Percentiles rank a stretch among this genome's conserved stretches.
Conservation (phyloP, 2,329 filamentous ascomycete species). For the Trichoderma arundinaceum region DNA sequence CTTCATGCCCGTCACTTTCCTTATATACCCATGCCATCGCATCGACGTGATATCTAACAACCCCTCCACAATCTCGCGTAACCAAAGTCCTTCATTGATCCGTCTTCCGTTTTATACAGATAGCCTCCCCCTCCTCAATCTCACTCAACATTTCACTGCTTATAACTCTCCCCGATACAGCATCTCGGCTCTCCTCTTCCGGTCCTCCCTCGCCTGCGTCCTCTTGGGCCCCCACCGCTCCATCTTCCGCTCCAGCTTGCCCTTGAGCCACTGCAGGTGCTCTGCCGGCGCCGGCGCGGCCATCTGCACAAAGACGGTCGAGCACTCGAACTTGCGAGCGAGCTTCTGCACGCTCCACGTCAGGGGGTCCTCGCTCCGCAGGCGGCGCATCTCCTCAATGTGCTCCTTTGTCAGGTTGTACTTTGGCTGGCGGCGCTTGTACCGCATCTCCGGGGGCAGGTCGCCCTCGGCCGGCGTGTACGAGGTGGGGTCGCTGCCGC, state of each 20-base stretch:
- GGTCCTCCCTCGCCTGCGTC: slow-evolving; percentile 60
- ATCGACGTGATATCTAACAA: not conserved
- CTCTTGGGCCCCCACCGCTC: slow-evolving; percentile 64
- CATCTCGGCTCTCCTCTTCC: slow-evolving; percentile 59
- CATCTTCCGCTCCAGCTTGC: slow-evolving; percentile 55
- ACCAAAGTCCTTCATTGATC: not conserved
- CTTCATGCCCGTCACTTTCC: not conserved
- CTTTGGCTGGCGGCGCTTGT: slow-evolving; percentile 45
- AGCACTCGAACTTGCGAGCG: slow-evolving; percentile 62
- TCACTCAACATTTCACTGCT: not conserved
- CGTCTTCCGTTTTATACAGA: not conserved
- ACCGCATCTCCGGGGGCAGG: slow-evolving; percentile 46
- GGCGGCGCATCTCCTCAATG: slow-evolving; percentile 64
- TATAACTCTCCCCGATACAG: slow-evolving; percentile 59
- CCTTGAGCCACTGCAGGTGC: slow-evolving; percentile 54
- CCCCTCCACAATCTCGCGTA: too few relatives aligned
- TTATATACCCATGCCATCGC: not conserved
- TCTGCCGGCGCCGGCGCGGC: slow-evolving; percentile 56
- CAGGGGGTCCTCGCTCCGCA: slow-evolving; percentile 59
- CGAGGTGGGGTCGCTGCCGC: slow-evolving; percentile 39
- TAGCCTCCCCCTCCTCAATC: not conserved
- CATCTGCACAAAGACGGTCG: slow-evolving; percentile 62
- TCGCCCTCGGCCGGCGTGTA: slow-evolving; percentile 33
- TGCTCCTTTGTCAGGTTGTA: slow-evolving; percentile 62
- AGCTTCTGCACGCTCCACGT: slow-evolving; percentile 61